Conservation (phyloP, 163 green algal genomes). For the Coccomyxa subellipsoidea region DNA sequence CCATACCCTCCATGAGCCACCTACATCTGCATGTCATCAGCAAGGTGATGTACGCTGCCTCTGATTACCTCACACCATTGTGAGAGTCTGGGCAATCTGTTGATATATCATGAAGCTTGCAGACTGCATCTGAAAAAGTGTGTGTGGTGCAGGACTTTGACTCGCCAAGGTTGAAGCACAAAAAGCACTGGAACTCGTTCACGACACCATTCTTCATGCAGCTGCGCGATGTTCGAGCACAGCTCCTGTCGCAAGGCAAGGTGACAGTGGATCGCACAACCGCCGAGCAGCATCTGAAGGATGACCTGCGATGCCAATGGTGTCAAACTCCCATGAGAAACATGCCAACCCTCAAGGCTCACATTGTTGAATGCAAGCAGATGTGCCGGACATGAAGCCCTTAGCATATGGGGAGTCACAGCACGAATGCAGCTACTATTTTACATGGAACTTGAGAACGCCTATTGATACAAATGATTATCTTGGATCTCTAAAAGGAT, state of each 20-base stretch:
- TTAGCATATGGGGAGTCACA: background rate
- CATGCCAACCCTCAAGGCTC: slow-evolving; percentile 50
- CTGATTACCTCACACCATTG: background rate
- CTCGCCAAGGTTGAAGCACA: slow-evolving; percentile 54
- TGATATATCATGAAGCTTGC: background rate
- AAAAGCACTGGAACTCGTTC: slow-evolving; percentile 81
- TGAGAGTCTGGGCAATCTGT: background rate
- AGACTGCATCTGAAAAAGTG: background rate
- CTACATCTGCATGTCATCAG: slow-evolving; percentile 82
- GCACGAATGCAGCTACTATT: too few species aligned
- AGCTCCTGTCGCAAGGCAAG: slow-evolving; percentile 23
- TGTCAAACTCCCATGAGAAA: slow-evolving; percentile 29
- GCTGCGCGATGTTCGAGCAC: slow-evolving; percentile 20
- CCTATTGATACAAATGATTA: too few species aligned
- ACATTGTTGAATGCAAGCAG: slow-evolving; percentile 31
- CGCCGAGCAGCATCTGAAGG: slow-evolving; percentile 46
- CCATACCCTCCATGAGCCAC: slow-evolving; percentile 63
- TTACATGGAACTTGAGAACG: too few species aligned
- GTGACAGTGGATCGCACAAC: slow-evolving; percentile 23
- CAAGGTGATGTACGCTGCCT: slow-evolving; percentile 32
- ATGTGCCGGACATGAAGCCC: background rate
- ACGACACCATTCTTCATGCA: slow-evolving; percentile 59
- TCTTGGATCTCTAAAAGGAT: too few species aligned
- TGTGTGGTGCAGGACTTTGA: slow-evolving; percentile 45
- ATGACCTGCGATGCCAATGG: slow-evolving; percentile 52